phyloP scores from a whole-genome alignment of 2,329 filamentous ascomycete genomes.

The Xylaria sp. region DNA sequence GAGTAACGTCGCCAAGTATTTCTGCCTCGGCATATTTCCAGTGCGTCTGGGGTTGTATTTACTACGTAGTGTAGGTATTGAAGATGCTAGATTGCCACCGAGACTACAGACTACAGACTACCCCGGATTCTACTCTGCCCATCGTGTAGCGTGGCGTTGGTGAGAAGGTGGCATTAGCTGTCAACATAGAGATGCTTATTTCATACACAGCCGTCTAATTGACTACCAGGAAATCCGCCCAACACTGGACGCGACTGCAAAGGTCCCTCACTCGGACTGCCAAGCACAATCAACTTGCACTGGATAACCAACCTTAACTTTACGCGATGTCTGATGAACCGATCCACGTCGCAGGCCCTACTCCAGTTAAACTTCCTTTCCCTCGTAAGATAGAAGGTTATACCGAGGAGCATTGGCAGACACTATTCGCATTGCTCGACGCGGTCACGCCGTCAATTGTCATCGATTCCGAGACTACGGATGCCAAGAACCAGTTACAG shows the following conservation, averaged over 20 bases:
- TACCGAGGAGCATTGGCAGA: conserved; percentile 61
- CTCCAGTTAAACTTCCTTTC: conserved; percentile 39
- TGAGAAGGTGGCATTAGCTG: background rate
- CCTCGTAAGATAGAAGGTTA: conserved; percentile 39
- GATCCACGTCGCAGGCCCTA: conserved; percentile 35
- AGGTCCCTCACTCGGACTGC: background rate
- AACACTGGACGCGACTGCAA: background rate
- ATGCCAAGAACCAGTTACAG: conserved; percentile 55
- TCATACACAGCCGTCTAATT: background rate
- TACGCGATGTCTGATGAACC: conserved; percentile 36
- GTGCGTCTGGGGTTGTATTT: background rate
- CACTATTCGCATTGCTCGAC: conserved; percentile 64
- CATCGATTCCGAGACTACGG: conserved; percentile 51
- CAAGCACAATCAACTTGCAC: background rate
- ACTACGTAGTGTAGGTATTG: background rate
- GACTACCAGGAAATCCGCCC: background rate
- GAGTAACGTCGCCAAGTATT: background rate
- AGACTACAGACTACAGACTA: too few relatives aligned
- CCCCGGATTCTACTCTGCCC: background rate
- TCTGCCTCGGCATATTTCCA: background rate
- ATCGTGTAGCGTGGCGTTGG: background rate
- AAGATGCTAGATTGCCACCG: background rate
- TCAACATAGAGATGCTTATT: background rate
- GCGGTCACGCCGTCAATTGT: conserved; percentile 69
- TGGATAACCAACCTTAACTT: background rate